Evolutionary conservation across 257 asterid genomes (phyloP), one percentile per base, ranked within the genome.

Genomic region (Schizonepeta tenuifolia): DNA sequence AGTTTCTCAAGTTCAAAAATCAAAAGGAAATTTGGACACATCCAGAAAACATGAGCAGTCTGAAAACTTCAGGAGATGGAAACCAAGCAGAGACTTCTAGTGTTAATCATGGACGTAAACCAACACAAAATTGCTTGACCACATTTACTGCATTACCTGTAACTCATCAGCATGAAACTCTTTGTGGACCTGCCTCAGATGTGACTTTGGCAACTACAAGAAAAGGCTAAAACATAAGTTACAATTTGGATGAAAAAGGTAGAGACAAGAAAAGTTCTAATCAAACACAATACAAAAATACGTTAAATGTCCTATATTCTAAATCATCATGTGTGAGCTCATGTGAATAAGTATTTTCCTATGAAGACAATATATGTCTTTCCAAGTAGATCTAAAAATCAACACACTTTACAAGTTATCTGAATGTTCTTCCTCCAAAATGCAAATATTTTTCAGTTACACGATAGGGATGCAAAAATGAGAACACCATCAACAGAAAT

Each of bases 121-220:
- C 44, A 51, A 1, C 41, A 64, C 6, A 38, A 69, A 18, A 47
- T 60, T 68, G 24, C 28, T 78, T 71, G 75, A 31, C 51, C 31
- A 66, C 33, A 66, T 60, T 63, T 9, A 47, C 21, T 71, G 28
- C 20, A 38, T 77, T 79, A 90, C 96, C 96, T 88, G 90, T 57
- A 90, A 74, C 61, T 61, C 54, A 71, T 86, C 79, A 55, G 83
- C 85, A 54, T 86, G 96, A 77, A 90, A 90, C 49, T 88, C 92
- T 81, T 70, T 79, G 76, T 86, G 96, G 76, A 90, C 95, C 80
- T 82, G 86, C 76, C 95, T 85, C 77, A 88, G 81, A 78, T 90
- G 91, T 78, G 95, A 80, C 85, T 85, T 90, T 70, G 95, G 91
- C 83, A 90, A 83, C 96, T 90, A 82, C 66, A 78, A 77, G 40